Base-by-base conservation (phyloP, 169 alveolate species). In the Plasmodium vivax region DNA sequence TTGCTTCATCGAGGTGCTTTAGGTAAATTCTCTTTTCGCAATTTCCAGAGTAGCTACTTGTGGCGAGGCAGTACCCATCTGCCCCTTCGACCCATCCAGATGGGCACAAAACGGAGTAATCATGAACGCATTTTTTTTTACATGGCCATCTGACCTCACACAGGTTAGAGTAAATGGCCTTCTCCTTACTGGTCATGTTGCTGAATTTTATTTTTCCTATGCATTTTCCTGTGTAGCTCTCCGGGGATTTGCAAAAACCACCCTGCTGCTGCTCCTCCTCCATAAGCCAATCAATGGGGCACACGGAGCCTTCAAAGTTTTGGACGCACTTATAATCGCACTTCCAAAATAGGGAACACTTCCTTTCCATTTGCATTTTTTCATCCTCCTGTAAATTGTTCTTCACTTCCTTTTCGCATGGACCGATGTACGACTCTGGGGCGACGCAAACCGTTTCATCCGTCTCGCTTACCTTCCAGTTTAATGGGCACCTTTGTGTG, bases 41-140 rank as follows among this genome's bases (percentile, higher is more conserved):
- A 34, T 71, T 92, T 71, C 95, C 95, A 3, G 82, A 51, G 32
- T 92, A 92, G 27, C 30, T 58, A 82, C 68, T 82, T 43, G 92
- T 92, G 14, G 95, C 87, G 16, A 92, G 62, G 92, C 93, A 91
- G n/a, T 91, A 90, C 34, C 83, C 94, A 82, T 94, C 58, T 36
- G 74, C 36, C 41, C 87, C 83, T 83, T 85, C 93, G 36, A 96
- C 92, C 97, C 97, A 96, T 74, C 96, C 96, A 3, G 92, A 85
- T 30, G 97, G 97, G 27, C 97, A 96, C 43, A 96, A 87, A 87
- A 94, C 96, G 47, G 97, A 88, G 68, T 92, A 96, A 92, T 96
- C 97, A 36, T 83, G 93, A 27, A 92, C 95, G 74, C 97, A 96
- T 72, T 91, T 93, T 58, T 82, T 91, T 36, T 82, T 92, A 34